These are phyloP conservation scores for Chalciporus sphaerocephalus DNA, from an alignment of 768 basidiomycete genomes.

Conservation along the genomic window DNA sequence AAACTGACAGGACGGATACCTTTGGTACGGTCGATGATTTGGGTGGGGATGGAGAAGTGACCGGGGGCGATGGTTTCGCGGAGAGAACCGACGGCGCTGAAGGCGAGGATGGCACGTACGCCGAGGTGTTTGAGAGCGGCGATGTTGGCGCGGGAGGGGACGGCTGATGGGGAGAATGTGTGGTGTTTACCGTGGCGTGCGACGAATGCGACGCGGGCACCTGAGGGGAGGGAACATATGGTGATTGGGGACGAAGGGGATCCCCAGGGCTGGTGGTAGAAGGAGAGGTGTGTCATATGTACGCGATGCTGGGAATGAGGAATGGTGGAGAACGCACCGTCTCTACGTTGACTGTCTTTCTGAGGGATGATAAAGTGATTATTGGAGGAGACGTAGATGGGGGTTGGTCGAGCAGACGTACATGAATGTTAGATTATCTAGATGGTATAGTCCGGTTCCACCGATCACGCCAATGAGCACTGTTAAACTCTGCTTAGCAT, in stretches of 20 bases:
- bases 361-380: conserved; percentile 27
- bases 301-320: background rate
- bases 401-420: conserved; percentile 38
- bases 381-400: background rate
- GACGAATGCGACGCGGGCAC: conserved; percentile 79
- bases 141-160: conserved; percentile 90
- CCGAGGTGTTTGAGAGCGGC: conserved; percentile 92
- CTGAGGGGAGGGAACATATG: conserved; percentile 84
- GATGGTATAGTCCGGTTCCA: conserved; percentile 87
- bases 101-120: conserved; percentile 84
- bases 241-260: conserved; percentile 85
- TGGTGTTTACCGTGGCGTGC: conserved; percentile 88
- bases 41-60: conserved; percentile 80
- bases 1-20: conserved; percentile 84
- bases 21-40: conserved; percentile 97
- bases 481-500: conserved; percentile 22
- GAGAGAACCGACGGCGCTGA: conserved; percentile 92
- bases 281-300: background rate
- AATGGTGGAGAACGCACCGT: conserved; percentile 53
- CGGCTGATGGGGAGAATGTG: conserved; percentile 69
- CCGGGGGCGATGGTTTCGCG: conserved; percentile 91
- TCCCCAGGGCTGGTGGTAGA: conserved; percentile 77
- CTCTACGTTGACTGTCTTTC: conserved; percentile 71
- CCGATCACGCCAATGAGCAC: conserved; percentile 88
- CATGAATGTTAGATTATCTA: conserved; percentile 88